phyloP scores from a whole-genome alignment of 2,329 filamentous ascomycete species.

The Nigrospora osmanthi region DNA sequence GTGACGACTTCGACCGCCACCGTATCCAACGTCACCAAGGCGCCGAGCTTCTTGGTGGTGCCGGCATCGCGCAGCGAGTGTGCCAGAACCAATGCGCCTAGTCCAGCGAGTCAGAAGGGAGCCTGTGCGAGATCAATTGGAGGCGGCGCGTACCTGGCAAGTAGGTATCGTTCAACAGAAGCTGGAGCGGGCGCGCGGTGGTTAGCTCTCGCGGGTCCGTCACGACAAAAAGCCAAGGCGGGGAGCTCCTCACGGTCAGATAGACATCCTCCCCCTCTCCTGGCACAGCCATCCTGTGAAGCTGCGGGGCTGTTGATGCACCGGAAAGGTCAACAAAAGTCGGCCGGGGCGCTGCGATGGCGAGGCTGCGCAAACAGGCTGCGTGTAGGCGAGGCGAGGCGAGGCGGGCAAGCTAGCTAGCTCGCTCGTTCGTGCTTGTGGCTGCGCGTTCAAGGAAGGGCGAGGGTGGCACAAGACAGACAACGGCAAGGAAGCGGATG shows the following conservation, averaged over 20 bases:
- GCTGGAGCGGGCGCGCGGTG: slow-evolving; percentile 44
- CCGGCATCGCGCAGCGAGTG: slow-evolving; percentile 91
- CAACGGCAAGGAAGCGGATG: too few species aligned
- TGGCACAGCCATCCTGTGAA: slow-evolving; percentile 27
- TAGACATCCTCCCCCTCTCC: slow-evolving; percentile 13
- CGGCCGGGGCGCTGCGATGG: too few species aligned
- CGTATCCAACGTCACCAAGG: slow-evolving; percentile 73
- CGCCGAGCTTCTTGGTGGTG: slow-evolving; percentile 76
- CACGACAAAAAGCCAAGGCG: too few species aligned
- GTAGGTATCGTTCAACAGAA: slow-evolving; percentile 87
- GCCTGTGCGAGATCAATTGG: too few species aligned
- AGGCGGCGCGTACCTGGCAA: slow-evolving; percentile 62
- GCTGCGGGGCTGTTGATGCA: not conserved
- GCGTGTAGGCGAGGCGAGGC: too few species aligned
- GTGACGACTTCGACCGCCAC: slow-evolving; percentile 68
- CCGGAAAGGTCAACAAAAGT: too few species aligned
- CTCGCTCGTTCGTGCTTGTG: too few species aligned
- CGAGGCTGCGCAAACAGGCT: too few species aligned
- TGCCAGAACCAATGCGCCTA: slow-evolving; percentile 86
- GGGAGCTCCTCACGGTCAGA: slow-evolving; percentile 3
- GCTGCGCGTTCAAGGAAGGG: too few species aligned
- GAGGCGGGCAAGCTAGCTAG: too few species aligned
- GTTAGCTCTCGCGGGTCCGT: too few species aligned
- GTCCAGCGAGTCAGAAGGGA: slow-evolving; percentile 8
- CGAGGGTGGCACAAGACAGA: too few species aligned